Base-by-base conservation (phyloP, 2,329 filamentous ascomycete genomes). In the Stachybotrys echinatus region DNA sequence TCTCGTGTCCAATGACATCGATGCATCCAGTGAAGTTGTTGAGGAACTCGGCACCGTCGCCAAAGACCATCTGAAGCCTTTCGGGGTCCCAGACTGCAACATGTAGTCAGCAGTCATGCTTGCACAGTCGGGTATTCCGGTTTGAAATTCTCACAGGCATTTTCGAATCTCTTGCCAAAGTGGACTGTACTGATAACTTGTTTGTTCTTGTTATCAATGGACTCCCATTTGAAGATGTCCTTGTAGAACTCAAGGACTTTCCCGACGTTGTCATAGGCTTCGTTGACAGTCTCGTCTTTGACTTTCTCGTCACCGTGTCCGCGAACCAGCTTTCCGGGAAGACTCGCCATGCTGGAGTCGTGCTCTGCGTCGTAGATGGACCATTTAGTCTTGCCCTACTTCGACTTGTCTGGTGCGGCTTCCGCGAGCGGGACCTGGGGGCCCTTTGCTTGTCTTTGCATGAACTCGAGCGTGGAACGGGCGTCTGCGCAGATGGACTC, bases 1-100 rank as follows among this genome's bases (percentile, higher is more conserved):
- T 64, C 55, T 82, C 79, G 54, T 81, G 78, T 3, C 75, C 79
- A 50, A 82, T 80, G 48, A 82, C 76, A 54, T 82, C 79, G 23
- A 80, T 64, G 50, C 69, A 74, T 23, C 70, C 69, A 2, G 75
- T 74, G 59, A 81, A 80, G 61, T 75, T 72, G 56, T 70, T 70
- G 48, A 81, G 64, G 44, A 78, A 76, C 34, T 72, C 68, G 52
- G 74, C 71, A 6, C 79, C 78, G 48, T 81, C 78, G 3, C 79
- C 79, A 55, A 78, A 82, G 5, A 80, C 75, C 73, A 81, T 79
- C 56, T 80, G 75, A 34, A 67, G 59, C 44, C 63, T 65, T 52
- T 70, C 63, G 2, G 74, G 67, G 50, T 79, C 73, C 77, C 77
- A 81, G 58, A 76, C 71, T 73, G 40, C 3, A 4, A 3, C 8